Base-by-base conservation (phyloP, 2,329 filamentous ascomycete genomes). In the Aspergillus latus region DNA sequence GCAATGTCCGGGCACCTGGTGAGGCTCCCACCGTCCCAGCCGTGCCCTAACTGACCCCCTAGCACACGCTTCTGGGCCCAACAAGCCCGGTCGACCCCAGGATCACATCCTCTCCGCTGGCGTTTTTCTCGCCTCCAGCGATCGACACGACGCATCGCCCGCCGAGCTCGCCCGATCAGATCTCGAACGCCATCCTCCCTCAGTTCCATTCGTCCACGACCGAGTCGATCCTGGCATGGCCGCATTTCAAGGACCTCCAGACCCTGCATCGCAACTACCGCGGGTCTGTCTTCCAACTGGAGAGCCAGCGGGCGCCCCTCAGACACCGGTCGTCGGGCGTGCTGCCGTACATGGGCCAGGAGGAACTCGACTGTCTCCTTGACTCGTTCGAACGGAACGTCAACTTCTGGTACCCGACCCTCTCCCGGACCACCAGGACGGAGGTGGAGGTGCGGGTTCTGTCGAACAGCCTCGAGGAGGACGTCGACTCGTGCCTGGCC, bases 351-450 rank as follows among this genome's bases (percentile, higher is more conserved):
- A 70, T 78, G 4, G 72, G 72, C 1, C 61, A 72, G 0, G 67
- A 73, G 1, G 79, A 82, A 5, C 65, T 81, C 2, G 71, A 75
- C 13, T 64, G 64, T 0, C 74, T 79, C 4, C 63, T 82, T 0
- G 65, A 71, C 1, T 73, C 76, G 0, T 83, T 82, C 46, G 72
- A 80, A 57, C 65, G 67, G 2, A 76, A 73, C 34, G 69, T 82
- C 42, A 83, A 82, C 63, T 82, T 81, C 48, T 82, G 79, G 78
- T 82, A 82, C 54, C 80, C 80, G 0, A 80, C 78, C 4, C 74
- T 80, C 68, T 78, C 78, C 0, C 71, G 71, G 42, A 56, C 59
- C 0, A 78, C 76, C 28, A 63, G 80, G 0, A 60, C 69, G 1
- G 62, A 61, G 21, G 65, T 76, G 4, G 68, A 73, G 5, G 46